Base-by-base conservation (phyloP, 1,284 basidiomycete genomes). In the Ustilago shanxiensis region DNA sequence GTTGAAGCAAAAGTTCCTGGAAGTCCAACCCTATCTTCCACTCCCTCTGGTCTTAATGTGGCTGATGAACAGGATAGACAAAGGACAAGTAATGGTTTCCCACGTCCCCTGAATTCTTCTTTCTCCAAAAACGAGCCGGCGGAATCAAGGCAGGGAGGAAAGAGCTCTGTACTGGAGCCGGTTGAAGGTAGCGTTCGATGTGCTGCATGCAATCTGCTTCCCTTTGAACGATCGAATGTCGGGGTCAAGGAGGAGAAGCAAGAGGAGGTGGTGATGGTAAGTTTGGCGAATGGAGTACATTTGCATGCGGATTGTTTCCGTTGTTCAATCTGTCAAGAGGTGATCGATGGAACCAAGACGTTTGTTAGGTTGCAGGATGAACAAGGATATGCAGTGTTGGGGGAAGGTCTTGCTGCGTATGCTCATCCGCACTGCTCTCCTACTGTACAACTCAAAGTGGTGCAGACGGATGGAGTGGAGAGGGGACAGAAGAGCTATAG, bases 221-320 rank as follows among this genome's bases (percentile, higher is more conserved):
- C 81, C 13, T 83, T 83, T n/a, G 80, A 80, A 24, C 52, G 66
- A 3, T 24, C 35, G 13, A 4, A 5, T 11, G 11, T 11, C 31
- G 31, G 11, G 31, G 31, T 13, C n/a, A 31, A 18, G 3, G 18
- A 69, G 14, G 72, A 80, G 26, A 72, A 66, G 3, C 49, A 18
- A 3, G 22, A 69, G 14, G 73, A 80, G 28, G 77, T 70, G 3
- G 53, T 68, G 8, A 75, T 83, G 77, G 65, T 83, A 9, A 72
- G 77, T 0, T 54, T 83, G 7, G 18, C 55, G 2, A 52, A 66
- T 20, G 56, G 45, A 8, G 24, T 56, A 2, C 66, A 72, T 18
- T 56, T 82, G 1, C 82, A 83, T 29, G 72, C 77, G 24, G 65
- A 71, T 2, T 83, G 82, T 61, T 82, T 83, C 62, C 35, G 31